Percentiles rank a stretch among this genome's conserved stretches.
These are phyloP conservation scores for Didymosphaeria variabile DNA, from an alignment of 2,329 filamentous ascomycete species.

Conservation along the genomic window DNA sequence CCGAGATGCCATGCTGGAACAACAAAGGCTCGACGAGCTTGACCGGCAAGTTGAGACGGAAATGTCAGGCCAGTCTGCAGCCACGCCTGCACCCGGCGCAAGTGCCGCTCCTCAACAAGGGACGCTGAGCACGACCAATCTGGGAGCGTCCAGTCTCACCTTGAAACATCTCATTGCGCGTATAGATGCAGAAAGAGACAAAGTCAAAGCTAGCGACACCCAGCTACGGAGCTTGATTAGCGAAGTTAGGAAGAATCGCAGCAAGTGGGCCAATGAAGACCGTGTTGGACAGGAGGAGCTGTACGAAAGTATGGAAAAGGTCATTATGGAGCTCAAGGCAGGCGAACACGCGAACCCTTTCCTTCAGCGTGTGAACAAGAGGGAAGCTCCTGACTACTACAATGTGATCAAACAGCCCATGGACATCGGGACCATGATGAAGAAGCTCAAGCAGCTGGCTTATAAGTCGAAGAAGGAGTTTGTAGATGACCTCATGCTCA, in stretches of 20 bases:
- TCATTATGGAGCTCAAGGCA: slow-evolving; percentile 94
- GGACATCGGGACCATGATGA: slow-evolving; percentile 98
- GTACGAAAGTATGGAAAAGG: slow-evolving; percentile 96
- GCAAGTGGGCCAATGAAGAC: slow-evolving; percentile 98
- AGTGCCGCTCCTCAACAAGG: slow-evolving; percentile 74
- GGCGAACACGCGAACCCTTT: slow-evolving; percentile 99
- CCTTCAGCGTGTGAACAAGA: slow-evolving; percentile 91
- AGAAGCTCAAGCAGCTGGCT: slow-evolving; percentile 81
- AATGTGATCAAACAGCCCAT: slow-evolving; percentile 94
- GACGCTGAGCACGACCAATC: slow-evolving; percentile 89
- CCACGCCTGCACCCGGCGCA: slow-evolving; percentile 61
- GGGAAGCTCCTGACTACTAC: slow-evolving; percentile 96
- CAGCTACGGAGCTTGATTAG: slow-evolving; percentile 93
- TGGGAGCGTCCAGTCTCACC: slow-evolving; percentile 94
- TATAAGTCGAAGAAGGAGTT: slow-evolving; percentile 84
- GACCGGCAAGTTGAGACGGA: slow-evolving; percentile 96
- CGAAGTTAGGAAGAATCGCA: slow-evolving; percentile 95
- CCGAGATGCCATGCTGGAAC: slow-evolving; percentile 94
- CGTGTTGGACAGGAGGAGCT: slow-evolving; percentile 97
- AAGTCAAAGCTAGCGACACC: slow-evolving; percentile 90
- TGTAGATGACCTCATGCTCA: slow-evolving; percentile 89
- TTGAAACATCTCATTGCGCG: slow-evolving; percentile 96
- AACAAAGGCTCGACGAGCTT: slow-evolving; percentile 94
- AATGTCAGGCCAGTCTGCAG: slow-evolving; percentile 72
- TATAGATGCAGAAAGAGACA: slow-evolving; percentile 90